phyloP scores from a whole-genome alignment of 2,329 filamentous ascomycete genomes.

The Xylariomycetidae sp. region DNA sequence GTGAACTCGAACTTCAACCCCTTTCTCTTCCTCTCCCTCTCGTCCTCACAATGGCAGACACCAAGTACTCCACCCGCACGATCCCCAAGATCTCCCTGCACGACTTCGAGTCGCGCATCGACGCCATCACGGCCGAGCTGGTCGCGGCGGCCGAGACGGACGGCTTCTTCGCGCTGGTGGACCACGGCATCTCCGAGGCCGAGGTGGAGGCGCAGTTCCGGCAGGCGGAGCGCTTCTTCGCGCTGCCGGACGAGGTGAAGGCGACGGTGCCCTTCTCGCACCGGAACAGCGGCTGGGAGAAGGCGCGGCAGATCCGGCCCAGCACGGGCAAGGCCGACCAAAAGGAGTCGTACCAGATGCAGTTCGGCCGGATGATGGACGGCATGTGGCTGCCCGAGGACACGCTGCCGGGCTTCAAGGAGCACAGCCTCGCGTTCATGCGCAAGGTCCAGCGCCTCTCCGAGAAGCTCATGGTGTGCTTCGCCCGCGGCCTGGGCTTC shows the following conservation, averaged over 20 bases:
- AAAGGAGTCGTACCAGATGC: constrained; percentile 60
- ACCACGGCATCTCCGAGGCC: constrained; percentile 47
- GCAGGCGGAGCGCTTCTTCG: constrained; percentile 49
- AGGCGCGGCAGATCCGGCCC: constrained; percentile 52
- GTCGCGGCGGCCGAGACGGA: constrained; percentile 51
- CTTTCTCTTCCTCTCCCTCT: too few relatives aligned
- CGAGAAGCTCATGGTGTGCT: constrained; percentile 53
- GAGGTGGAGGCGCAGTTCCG: constrained; percentile 49
- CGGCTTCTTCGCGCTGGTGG: constrained; percentile 55
- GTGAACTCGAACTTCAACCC: too few relatives aligned
- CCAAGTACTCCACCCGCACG: constrained; percentile 35
- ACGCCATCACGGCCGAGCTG: constrained; percentile 48
- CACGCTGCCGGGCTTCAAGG: constrained; percentile 44
- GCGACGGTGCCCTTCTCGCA: constrained; percentile 52
- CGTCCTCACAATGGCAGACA: constrained; percentile 29
- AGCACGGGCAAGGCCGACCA: constrained; percentile 54
- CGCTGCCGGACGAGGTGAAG: constrained; percentile 46
- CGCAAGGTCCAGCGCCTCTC: constrained; percentile 45
- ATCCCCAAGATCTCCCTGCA: constrained; percentile 50
- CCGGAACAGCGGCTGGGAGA: constrained; percentile 59
- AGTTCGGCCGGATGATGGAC: constrained; percentile 52
- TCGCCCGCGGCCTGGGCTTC: constrained; percentile 54
- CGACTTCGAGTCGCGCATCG: constrained; percentile 47
- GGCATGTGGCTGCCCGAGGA: constrained; percentile 47
- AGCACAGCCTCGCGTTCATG: constrained; percentile 47